Conservation (phyloP, 257 asterid species). For the Capsicum chinense region DNA sequence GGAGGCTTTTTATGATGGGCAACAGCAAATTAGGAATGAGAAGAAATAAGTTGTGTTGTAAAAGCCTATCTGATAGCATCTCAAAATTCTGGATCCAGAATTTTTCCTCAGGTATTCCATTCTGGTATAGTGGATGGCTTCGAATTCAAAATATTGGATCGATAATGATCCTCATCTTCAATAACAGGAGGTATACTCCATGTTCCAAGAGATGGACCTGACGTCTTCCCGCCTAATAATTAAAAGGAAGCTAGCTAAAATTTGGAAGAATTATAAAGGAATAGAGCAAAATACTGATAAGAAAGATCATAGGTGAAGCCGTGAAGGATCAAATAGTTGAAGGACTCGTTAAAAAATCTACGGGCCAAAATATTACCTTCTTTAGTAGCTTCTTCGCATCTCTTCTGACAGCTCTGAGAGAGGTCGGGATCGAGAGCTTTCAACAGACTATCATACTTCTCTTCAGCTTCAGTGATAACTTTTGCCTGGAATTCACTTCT, state of each 20-base stretch:
- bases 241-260: not conserved
- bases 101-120: not conserved
- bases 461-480: constrained; percentile 76
- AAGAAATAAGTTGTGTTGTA: not conserved
- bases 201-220: constrained; percentile 85
- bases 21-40: not conserved
- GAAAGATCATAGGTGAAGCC: not conserved
- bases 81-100: not conserved
- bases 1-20: not conserved
- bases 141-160: constrained; percentile 42
- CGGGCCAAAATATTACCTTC: constrained; percentile 57
- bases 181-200: constrained; percentile 84
- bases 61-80: not conserved
- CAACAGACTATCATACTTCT: constrained; percentile 57
- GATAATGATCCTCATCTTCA: constrained; percentile 62
- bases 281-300: constrained; percentile 8
- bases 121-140: constrained; percentile 22
- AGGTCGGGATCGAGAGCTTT: constrained; percentile 64
- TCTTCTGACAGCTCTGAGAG: constrained; percentile 56
- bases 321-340: not conserved
- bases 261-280: not conserved
- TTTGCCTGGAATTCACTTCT: constrained; percentile 56
- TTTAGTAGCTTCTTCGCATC: constrained; percentile 93
- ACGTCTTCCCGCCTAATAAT: constrained; percentile 63
- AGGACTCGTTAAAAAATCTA: not conserved